Base-by-base conservation (phyloP, 2,329 filamentous ascomycete species). In the Geosmithia flava region DNA sequence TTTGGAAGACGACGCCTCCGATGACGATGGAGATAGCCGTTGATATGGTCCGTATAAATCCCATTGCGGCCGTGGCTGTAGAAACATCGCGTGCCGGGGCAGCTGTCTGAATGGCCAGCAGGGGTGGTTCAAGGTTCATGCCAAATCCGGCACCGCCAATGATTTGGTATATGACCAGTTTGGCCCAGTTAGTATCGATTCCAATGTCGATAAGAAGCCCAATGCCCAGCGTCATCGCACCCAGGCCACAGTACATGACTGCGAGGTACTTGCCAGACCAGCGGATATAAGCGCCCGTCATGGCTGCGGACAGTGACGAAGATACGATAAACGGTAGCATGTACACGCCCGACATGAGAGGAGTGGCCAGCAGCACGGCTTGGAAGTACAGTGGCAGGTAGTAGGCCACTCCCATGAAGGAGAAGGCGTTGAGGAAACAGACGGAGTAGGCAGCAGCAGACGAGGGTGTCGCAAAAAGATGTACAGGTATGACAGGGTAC, bases 361-460 rank as follows among this genome's bases (percentile, higher is more conserved):
- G 79, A 0, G 72, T 71, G 1, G 76, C 77, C 46, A 72, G 72
- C 2, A 81, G 72, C 1, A 82, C 83, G 2, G 80, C 74, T 59
- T 90, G 85, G 48, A 87, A 81, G 62, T 83, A 89, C 0, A 88
- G 69, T 0, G 85, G 85, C 23, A 88, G 68, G 56, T 85, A 89
- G 62, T 86, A 89, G 46, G 80, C 76, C 1, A 71, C 71, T 0
- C 74, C 77, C 41, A 85, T 81, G 60, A 83, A 84, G 33, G 79
- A 74, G 56, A 80, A 67, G 0, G 64, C 66, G 51, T 76, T 71
- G 49, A 68, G 65, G 46, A 71, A 67, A 39, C 59, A 63, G 2
- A 72, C 62, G 3, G 53, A 55, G n/a, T 83, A 69, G 3, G 71
- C 68, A 1, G 81, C 81, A 11, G 78, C 58, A 48, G 78, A 81